These are phyloP conservation scores for Aechmea fasciata DNA, from an alignment of 176 grass and related monocot species.

Conservation along the genomic window DNA sequence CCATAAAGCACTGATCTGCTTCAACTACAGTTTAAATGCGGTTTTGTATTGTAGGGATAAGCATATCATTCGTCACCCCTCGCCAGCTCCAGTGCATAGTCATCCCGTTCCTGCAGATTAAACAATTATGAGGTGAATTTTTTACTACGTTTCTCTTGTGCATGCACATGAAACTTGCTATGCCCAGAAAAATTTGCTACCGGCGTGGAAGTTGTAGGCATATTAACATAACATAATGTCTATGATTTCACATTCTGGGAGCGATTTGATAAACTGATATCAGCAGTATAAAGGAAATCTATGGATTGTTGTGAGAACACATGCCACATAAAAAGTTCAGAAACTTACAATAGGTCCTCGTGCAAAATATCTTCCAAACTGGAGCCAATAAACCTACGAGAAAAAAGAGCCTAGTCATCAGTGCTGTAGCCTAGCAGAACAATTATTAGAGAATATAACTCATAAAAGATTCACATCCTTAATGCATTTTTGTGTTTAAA, in stretches of 20 bases:
- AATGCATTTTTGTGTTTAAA: background rate
- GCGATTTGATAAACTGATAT: background rate
- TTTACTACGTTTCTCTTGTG: background rate
- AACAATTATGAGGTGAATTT: background rate
- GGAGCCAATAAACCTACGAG: slow-evolving; percentile 86
- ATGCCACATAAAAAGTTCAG: background rate
- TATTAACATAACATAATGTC: background rate
- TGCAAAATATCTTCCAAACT: slow-evolving; percentile 96
- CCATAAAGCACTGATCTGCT: too few relatives aligned
- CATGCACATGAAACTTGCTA: background rate
- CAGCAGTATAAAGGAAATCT: background rate
- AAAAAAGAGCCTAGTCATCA: slow-evolving; percentile 1
- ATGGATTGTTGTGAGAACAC: background rate
- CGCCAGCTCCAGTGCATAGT: slow-evolving; percentile 85
- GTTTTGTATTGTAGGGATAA: background rate
- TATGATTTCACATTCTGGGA: background rate
- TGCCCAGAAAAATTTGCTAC: background rate
- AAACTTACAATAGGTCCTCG: slow-evolving; percentile 80
- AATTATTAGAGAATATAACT: background rate
- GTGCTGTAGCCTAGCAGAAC: background rate
- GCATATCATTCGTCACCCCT: slow-evolving; percentile 64
- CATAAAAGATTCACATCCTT: background rate
- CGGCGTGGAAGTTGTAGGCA: background rate
- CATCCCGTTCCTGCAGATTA: slow-evolving; percentile 67
- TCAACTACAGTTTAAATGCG: too few relatives aligned